A percentile compares a stretch with the other conserved stretches of the same genome.
phyloP scores from a whole-genome alignment of 208 protist species.

The Crithidia thermophila region DNA sequence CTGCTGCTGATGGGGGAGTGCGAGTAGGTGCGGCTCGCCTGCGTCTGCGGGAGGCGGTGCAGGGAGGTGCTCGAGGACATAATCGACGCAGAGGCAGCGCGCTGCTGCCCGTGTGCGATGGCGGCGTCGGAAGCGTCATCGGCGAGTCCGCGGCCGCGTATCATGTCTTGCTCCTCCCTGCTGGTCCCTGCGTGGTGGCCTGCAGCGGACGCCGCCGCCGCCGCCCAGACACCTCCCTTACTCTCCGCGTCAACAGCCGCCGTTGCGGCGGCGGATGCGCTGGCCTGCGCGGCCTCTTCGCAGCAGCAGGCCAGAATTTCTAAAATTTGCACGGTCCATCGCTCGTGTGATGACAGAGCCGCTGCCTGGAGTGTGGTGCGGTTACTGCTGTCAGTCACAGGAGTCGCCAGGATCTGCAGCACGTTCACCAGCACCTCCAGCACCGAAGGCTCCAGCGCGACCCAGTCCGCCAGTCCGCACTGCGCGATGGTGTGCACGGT shows the following conservation, averaged over 20 bases:
- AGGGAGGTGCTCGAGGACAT: conserved; percentile 14
- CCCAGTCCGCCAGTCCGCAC: conserved; percentile 32
- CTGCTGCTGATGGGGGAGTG: background rate
- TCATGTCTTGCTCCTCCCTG: conserved; percentile 16
- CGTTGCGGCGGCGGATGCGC: background rate
- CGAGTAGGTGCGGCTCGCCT: background rate
- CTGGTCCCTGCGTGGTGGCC: no score
- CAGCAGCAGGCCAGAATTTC: conserved; percentile 16
- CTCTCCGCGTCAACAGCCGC: background rate
- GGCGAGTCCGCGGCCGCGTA: conserved; percentile 19
- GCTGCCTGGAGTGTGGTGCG: background rate
- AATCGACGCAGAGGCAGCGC: background rate
- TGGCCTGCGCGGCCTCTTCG: conserved; percentile 15
- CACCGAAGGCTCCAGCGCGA: conserved; percentile 41
- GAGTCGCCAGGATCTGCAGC: conserved; percentile 32
- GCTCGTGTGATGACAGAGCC: no score
- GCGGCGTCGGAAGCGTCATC: conserved; percentile 3
- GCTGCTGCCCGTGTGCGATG: background rate
- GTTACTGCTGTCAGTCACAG: conserved; percentile 14
- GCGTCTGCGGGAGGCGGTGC: background rate
- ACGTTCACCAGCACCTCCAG: conserved; percentile 50
- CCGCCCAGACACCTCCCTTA: background rate
- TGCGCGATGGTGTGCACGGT: conserved; percentile 27
- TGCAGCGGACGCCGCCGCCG: background rate
- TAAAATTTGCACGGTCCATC: conserved; percentile 18